A percentile compares a stretch with the other conserved stretches of the same genome.
These are phyloP conservation scores for Teratosphaeria destructans DNA, from an alignment of 2,329 filamentous ascomycete genomes.

Conservation along the genomic window DNA sequence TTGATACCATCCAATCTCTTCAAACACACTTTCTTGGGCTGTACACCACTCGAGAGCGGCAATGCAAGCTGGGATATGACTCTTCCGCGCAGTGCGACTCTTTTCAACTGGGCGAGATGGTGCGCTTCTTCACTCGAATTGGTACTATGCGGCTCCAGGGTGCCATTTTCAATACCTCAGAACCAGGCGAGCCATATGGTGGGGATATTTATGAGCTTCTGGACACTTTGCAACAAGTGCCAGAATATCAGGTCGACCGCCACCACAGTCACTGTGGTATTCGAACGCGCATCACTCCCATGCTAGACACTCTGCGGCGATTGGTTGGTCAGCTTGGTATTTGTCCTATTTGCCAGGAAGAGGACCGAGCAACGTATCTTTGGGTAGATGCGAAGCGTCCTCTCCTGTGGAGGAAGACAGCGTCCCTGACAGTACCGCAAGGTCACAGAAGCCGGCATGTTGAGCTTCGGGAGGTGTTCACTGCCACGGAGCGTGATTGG, in stretches of 20 bases:
- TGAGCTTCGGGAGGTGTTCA: conserved; percentile 21
- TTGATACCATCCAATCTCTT: conserved; percentile 60
- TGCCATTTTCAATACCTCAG: conserved; percentile 28
- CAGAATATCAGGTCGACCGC: conserved; percentile 63
- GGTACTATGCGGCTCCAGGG: conserved; percentile 48
- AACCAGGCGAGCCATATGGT: conserved; percentile 41
- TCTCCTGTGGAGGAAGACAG: conserved; percentile 30
- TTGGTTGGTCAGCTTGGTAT: conserved; percentile 33
- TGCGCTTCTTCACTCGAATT: conserved; percentile 57
- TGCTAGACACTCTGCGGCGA: conserved; percentile 52
- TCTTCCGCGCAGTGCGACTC: conserved; percentile 62
- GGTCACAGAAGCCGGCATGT: conserved; percentile 19
- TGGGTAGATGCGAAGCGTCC: conserved; percentile 38
- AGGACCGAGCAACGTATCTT: conserved; percentile 29
- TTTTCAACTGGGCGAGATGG: conserved; percentile 68
- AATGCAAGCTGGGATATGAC: conserved; percentile 67
- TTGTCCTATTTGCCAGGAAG: conserved; percentile 36
- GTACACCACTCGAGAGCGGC: conserved; percentile 56
- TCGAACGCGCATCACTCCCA: conserved; percentile 52
- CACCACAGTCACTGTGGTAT: conserved; percentile 66
- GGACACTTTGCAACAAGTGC: conserved; percentile 52
- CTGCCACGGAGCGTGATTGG: conserved; percentile 24
- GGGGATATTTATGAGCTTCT: conserved; percentile 55
- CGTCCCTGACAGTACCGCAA: conserved; percentile 11
- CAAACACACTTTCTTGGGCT: conserved; percentile 56